These are phyloP conservation scores for Dryas drummondii DNA, from an alignment of 306 rosid species.

Conservation along the genomic window DNA sequence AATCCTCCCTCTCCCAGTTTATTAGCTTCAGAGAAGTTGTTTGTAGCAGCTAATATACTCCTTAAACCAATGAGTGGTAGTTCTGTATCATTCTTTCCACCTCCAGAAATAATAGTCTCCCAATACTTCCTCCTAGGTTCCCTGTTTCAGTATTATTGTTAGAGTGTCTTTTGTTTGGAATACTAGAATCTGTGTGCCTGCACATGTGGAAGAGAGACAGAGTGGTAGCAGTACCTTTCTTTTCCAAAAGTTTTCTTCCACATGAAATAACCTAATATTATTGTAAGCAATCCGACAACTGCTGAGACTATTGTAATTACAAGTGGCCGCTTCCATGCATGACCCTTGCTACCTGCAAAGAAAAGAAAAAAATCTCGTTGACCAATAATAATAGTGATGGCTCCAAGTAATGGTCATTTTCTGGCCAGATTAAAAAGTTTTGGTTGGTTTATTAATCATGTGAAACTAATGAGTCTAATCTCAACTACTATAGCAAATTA, in stretches of 20 bases:
- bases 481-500: background rate
- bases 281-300: background rate
- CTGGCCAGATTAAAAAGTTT: no score
- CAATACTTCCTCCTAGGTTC: background rate
- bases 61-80: conserved; percentile 38
- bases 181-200: background rate
- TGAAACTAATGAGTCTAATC: no score
- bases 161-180: background rate
- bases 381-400: no score
- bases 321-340: background rate
- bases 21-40: conserved; percentile 49
- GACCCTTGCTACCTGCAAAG: background rate
- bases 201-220: background rate
- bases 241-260: background rate
- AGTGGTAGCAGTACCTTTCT: background rate
- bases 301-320: background rate
- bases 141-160: background rate
- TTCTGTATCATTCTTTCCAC: conserved; percentile 28
- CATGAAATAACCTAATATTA: background rate
- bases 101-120: conserved; percentile 28
- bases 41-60: conserved; percentile 39
- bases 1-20: conserved; percentile 59
- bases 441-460: no score
- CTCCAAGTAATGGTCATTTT: background rate
- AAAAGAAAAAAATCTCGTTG: background rate